These are phyloP conservation scores for Sclerotinia subarctica DNA, from an alignment of 2,329 filamentous ascomycete genomes.

Conservation along the genomic window DNA sequence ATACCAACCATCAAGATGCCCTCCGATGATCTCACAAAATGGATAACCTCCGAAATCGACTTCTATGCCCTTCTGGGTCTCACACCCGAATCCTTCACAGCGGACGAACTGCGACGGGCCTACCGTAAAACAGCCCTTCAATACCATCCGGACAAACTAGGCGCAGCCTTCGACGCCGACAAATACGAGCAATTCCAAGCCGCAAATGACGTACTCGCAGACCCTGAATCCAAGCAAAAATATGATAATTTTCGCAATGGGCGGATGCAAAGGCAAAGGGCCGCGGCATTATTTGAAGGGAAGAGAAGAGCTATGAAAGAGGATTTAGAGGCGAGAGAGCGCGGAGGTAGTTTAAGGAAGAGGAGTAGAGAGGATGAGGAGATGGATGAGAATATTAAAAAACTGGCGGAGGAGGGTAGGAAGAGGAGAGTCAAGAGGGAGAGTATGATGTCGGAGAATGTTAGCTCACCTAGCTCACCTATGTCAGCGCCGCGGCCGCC, in stretches of 20 bases:
- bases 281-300: constrained; percentile 70
- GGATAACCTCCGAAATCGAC: constrained; percentile 37
- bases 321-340: constrained; percentile 77
- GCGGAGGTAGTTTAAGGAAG: constrained; percentile 52
- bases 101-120: constrained; percentile 46
- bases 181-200: constrained; percentile 84
- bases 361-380: constrained; percentile 51
- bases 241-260: constrained; percentile 78
- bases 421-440: constrained; percentile 49
- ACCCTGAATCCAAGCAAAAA: constrained; percentile 64
- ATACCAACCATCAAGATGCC: constrained; percentile 30
- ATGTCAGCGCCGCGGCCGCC: constrained; percentile 12
- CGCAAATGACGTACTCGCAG: constrained; percentile 79
- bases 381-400: constrained; percentile 51
- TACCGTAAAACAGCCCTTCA: constrained; percentile 85
- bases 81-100: constrained; percentile 30
- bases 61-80: constrained; percentile 39
- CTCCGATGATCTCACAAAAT: constrained; percentile 37
- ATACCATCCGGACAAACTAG: constrained; percentile 90
- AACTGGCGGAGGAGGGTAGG: constrained; percentile 51
- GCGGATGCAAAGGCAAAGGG: constrained; percentile 63
- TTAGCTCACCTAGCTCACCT: constrained; percentile 21
- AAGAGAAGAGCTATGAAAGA: constrained; percentile 75
- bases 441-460: constrained; percentile 40
- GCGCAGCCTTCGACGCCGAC: constrained; percentile 68